Evolutionary conservation across 805 yeast genomes (phyloP).

Genomic region (Barnettozyma vustinii): DNA sequence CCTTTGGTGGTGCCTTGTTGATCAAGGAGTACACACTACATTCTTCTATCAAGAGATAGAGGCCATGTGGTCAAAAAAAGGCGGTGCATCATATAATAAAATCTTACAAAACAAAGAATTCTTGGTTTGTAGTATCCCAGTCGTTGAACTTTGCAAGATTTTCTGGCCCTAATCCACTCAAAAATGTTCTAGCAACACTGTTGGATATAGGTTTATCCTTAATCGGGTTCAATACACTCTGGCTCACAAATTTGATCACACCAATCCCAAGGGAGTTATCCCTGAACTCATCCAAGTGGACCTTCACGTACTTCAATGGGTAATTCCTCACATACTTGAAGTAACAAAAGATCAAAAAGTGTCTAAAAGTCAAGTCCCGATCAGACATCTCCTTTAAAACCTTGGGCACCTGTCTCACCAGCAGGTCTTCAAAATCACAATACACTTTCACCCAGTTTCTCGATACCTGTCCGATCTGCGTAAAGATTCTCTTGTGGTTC

Average conservation of each 20-base stretch:
- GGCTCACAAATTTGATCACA: slow-evolving; percentile 5
- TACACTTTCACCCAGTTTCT: slow-evolving; percentile 44
- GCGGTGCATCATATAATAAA: too few species aligned
- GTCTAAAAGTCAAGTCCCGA: slow-evolving; percentile 11
- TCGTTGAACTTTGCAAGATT: slow-evolving; percentile 4
- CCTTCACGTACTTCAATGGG: slow-evolving; percentile 14
- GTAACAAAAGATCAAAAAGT: slow-evolving; percentile 14
- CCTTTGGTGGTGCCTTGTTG: slow-evolving; percentile 37
- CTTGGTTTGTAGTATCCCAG: slow-evolving; percentile 5
- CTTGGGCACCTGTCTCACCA: slow-evolving; percentile 23
- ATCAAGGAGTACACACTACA: slow-evolving; percentile 58
- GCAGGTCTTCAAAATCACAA: slow-evolving; percentile 39
- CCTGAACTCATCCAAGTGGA: slow-evolving; percentile 11
- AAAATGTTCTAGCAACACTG: not conserved
- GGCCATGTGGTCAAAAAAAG: too few species aligned
- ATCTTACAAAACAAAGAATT: slow-evolving; percentile 3
- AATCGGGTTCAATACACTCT: not conserved
- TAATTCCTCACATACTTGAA: slow-evolving; percentile 21
- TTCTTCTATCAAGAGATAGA: slow-evolving; percentile 40
- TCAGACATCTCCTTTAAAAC: not conserved
- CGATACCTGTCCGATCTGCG: slow-evolving; percentile 30
- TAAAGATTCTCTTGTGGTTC: slow-evolving; percentile 40
- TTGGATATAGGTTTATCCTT: not conserved
- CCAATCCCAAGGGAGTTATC: slow-evolving; percentile 6
- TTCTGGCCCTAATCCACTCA: not conserved